Conservation (phyloP, 2,329 filamentous ascomycete species). For the Xylaria multiplex region DNA sequence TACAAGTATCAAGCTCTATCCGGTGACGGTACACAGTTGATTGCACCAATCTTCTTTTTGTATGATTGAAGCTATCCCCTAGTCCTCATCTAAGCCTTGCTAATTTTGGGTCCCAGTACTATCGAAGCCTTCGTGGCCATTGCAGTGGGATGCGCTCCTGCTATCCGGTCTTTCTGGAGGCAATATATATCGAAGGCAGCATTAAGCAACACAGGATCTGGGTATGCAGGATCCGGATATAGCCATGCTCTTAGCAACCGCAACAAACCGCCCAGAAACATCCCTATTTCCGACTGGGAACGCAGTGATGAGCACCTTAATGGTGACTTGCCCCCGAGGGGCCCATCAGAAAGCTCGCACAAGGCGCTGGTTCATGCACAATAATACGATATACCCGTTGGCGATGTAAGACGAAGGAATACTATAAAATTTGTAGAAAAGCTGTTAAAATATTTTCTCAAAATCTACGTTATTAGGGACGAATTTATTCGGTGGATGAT, state of each 20-base stretch:
- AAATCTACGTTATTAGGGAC: not conserved
- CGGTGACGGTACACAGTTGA: constrained; percentile 14
- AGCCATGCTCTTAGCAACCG: constrained; percentile 4
- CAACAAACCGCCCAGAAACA: not conserved
- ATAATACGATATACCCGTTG: not conserved
- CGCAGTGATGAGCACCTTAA: constrained; percentile 14
- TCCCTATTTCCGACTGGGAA: constrained; percentile 3
- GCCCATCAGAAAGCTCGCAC: not conserved
- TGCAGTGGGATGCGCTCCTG: constrained; percentile 11
- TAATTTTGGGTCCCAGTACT: constrained; percentile 1
- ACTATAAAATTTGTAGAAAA: not conserved
- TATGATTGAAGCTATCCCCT: not conserved
- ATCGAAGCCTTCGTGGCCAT: constrained; percentile 14
- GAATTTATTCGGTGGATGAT: not conserved
- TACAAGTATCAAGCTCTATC: constrained; percentile 12
- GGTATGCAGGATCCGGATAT: not conserved
- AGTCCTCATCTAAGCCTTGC: not conserved
- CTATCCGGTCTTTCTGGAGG: constrained; percentile 13
- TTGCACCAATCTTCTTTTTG: constrained; percentile 18
- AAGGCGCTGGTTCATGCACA: not conserved
- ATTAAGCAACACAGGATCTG: not conserved
- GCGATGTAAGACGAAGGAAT: not conserved
- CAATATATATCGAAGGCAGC: constrained; percentile 9
- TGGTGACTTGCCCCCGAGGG: not conserved
- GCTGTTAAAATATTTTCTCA: not conserved